Evolutionary conservation across 2,329 filamentous ascomycete genomes (phyloP), one percentile per base, ranked within the genome.

Genomic region (Alternaria tenuissima): DNA sequence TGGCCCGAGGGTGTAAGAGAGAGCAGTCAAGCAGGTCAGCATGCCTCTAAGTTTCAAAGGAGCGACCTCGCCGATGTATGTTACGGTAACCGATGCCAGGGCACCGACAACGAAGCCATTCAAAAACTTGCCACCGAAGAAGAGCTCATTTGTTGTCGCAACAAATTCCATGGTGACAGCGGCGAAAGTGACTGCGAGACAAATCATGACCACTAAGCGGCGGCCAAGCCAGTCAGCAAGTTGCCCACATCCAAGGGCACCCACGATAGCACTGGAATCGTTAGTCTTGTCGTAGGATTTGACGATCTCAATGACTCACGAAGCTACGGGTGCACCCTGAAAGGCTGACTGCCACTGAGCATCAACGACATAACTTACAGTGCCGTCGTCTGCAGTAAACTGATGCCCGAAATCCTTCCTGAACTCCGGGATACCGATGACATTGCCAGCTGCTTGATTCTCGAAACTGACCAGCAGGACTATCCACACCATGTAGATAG

Each of bases 341-440:
- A 83, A 82, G 5, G 81, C 81, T 20, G 73, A 76, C 63, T 84
- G 81, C 82, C 81, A 84, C 16, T 78, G 75, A 4, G 80, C 76
- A 14, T 77, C 67, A 8, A 83, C 66, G 7, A 81, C 79, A 69
- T 79, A 82, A 55, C 68, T 68, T 1, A 73, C 75, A 1, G 72
- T 77, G 1, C 76, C 71, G 44, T 72, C 62, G 16, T 48, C 55
- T 28, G 52, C 60, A 14, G 41, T 61, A 55, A 61, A 80, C 7
- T 65, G 55, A 44, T 73, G 64, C 0, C 81, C 81, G 66, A 83
- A 83, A 62, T 83, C 81, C 59, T 82, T 76, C 34, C 80, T 74
- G 65, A 83, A 83, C 55, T 79, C 60, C 2, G 81, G 81, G n/a
- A 83, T 80, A 22, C 79, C 76, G 41, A 82, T 73, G 24, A 81